Base-by-base conservation (phyloP, 441 rosid species). In the Mallotus repandus region DNA sequence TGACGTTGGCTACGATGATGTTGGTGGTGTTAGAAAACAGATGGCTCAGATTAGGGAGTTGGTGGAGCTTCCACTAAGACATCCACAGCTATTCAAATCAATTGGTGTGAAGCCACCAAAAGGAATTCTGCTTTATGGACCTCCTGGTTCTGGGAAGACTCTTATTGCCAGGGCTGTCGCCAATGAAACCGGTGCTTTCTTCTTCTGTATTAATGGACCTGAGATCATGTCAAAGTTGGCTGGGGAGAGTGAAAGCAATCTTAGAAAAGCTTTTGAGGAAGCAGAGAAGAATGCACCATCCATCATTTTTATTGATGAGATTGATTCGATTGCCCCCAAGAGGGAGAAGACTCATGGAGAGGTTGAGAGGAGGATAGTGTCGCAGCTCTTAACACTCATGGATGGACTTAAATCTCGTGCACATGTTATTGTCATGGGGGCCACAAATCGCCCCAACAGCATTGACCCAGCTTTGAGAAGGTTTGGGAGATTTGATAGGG, bases 21-120 rank as follows among this genome's bases (percentile, higher is more conserved):
- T 88, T 13, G 94, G 92, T 74, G 92, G 94, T 79, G 94, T 89
- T 49, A 75, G 90, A 63, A 89, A 84, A 70, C 94, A 89, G 66
- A 88, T 89, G 92, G 91, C 92, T 80, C 90, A 87, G 79, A 87
- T 86, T 75, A 80, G 90, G n/a, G 94, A 89, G 75, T 76, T 89
- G 63, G 94, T 89, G 59, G 94, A 89, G 86, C 81, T 88, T 6
- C 91, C 94, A 11, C 66, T 89, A 12, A 86, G 94, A 73, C 91
- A 89, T 71, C 90, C 90, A 55, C 90, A 89, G 35, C 86, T 89
- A 5, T 89, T 88, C 45, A 89, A 89, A 70, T 81, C 90, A 21
- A 88, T 89, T 63, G 91, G 91, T 79, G 91, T 89, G 70, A 87
- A 88, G 52, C 94, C 89, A 43, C 94, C 94, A 0, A 87, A 87